These are phyloP conservation scores for Zygosaccharomyces bisporus DNA, from an alignment of 805 yeast species.

Conservation along the genomic window DNA sequence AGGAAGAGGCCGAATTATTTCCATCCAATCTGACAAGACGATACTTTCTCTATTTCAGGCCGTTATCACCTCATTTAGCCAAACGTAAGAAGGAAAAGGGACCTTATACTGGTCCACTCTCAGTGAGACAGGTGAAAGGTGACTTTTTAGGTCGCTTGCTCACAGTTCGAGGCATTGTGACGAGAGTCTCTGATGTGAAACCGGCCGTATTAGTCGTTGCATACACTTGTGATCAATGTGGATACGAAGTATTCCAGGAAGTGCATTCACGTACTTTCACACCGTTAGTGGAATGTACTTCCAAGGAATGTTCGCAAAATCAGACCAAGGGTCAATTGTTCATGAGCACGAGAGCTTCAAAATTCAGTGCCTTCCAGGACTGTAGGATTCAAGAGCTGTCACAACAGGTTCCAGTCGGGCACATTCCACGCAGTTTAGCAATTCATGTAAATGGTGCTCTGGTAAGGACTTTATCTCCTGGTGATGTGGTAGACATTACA, in stretches of 20 bases:
- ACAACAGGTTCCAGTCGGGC: conserved; percentile 96
- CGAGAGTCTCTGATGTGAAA: conserved; percentile 93
- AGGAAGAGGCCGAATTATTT: conserved; percentile 53
- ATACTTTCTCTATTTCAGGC: conserved; percentile 81
- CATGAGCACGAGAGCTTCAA: conserved; percentile 93
- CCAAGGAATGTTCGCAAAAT: conserved; percentile 72
- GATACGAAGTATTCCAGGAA: conserved; percentile 94
- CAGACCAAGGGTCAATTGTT: conserved; percentile 83
- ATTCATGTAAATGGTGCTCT: conserved; percentile 90
- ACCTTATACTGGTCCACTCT: conserved; percentile 52
- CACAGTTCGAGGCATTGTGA: conserved; percentile 90
- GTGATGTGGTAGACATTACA: conserved; percentile 88
- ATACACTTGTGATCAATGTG: conserved; percentile 96
- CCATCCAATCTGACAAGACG: conserved; percentile 87
- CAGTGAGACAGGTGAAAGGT: conserved; percentile 90
- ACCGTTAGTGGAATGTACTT: conserved; percentile 85
- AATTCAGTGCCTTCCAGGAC: conserved; percentile 92
- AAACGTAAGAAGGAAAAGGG: conserved; percentile 26
- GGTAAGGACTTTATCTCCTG: conserved; percentile 85
- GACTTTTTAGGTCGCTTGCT: conserved; percentile 77
- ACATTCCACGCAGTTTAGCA: conserved; percentile 84
- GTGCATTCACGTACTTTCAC: conserved; percentile 78
- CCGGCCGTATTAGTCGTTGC: conserved; percentile 90
- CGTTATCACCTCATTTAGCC: conserved; percentile 48
- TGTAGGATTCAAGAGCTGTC: conserved; percentile 92